phyloP scores from a whole-genome alignment of 2,329 filamentous ascomycete genomes.

The Apiospora saccharicola region DNA sequence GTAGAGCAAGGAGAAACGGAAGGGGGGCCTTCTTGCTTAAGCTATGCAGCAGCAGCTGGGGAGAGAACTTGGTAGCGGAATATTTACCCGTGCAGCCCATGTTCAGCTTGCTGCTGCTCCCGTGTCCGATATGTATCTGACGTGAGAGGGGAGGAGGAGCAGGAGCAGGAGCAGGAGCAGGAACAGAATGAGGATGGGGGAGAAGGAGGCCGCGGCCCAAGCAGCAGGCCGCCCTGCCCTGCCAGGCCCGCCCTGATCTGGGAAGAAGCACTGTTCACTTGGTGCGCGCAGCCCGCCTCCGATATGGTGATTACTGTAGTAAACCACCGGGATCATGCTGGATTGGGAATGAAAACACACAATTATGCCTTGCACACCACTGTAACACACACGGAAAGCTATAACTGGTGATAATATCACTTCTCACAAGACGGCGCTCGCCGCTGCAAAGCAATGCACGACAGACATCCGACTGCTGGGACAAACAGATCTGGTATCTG shows the following conservation, averaged over 20 bases:
- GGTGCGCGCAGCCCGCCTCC: neutral
- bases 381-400: neutral
- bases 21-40: no score
- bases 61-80: neutral
- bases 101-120: neutral
- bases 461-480: neutral
- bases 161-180: no score
- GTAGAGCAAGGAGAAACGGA: neutral
- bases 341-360: neutral
- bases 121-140: neutral
- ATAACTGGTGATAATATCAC: neutral
- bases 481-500: neutral
- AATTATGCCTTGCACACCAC: neutral
- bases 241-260: neutral
- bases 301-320: neutral
- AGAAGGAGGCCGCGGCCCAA: neutral
- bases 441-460: neutral
- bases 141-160: neutral
- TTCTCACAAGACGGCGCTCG: neutral
- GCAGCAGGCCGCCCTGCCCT: no score
- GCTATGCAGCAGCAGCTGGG: neutral
- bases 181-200: no score
- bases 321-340: neutral
- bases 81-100: no score
- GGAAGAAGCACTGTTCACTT: neutral